Evolutionary conservation across 2,329 filamentous ascomycete species (phyloP).

Genomic region (Thelonectria blattea): DNA sequence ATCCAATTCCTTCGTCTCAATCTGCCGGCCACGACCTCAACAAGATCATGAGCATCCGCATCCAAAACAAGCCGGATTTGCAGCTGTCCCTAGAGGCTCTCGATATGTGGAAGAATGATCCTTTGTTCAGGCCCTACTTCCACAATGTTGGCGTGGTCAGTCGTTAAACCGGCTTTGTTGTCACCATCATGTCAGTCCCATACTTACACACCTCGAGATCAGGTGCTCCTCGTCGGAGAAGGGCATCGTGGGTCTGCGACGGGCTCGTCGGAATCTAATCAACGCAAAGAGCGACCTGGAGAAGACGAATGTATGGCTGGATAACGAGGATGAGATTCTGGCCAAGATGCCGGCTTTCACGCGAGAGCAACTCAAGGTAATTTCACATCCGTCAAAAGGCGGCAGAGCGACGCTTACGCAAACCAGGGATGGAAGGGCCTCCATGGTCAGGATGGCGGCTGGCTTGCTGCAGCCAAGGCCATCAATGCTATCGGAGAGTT

Average conservation of each 20-base stretch:
- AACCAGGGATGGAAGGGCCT: conserved; percentile 16
- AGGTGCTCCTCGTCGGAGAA: conserved; percentile 11
- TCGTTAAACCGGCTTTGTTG: not conserved
- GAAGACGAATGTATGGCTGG: conserved; percentile 11
- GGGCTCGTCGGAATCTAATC: not conserved
- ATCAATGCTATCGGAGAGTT: conserved; percentile 12
- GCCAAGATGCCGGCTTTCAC: conserved; percentile 6
- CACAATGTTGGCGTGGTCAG: conserved; percentile 17
- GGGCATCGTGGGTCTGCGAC: conserved; percentile 2
- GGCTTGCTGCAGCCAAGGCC: conserved; percentile 17
- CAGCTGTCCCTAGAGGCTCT: conserved; percentile 11
- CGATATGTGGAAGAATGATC: conserved; percentile 15
- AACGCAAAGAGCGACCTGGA: not conserved
- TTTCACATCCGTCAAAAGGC: not conserved
- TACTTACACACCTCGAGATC: not conserved
- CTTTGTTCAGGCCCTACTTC: conserved; percentile 13
- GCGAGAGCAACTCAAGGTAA: conserved; percentile 11
- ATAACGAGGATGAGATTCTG: conserved; percentile 7
- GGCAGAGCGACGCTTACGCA: not conserved
- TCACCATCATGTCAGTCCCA: too few species aligned
- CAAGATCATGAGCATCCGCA: conserved; percentile 18
- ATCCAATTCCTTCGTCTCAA: conserved; percentile 14
- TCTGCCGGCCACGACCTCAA: conserved; percentile 10
- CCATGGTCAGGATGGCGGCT: conserved; percentile 1
- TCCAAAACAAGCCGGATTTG: conserved; percentile 7